Evolutionary conservation across 2,329 filamentous ascomycete genomes (phyloP).

Genomic region (Neopestalotiopsis sp.): DNA sequence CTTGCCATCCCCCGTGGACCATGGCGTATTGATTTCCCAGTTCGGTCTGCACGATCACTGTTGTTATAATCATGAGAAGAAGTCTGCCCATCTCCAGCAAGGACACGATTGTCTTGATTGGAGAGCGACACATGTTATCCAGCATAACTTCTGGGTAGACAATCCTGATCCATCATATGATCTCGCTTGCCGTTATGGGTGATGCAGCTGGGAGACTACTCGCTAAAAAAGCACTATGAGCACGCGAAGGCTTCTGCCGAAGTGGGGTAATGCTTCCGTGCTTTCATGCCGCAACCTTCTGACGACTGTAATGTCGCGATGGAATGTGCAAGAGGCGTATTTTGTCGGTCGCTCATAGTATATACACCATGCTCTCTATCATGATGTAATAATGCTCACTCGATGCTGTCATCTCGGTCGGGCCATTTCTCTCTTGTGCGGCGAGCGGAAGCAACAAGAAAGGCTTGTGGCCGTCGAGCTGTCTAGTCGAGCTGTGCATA

Average conservation of each 20-base stretch:
- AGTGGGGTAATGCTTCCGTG: background rate
- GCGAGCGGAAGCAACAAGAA: no score
- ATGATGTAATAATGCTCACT: no score
- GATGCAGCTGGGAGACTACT: background rate
- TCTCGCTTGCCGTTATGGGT: conserved; percentile 1
- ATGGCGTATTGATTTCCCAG: background rate
- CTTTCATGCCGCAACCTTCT: background rate
- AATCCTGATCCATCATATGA: background rate
- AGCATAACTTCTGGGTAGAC: background rate
- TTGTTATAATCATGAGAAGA: background rate
- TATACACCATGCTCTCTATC: no score
- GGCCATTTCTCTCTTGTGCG: no score
- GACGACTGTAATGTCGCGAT: background rate
- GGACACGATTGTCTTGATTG: no score
- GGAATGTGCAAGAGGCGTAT: no score
- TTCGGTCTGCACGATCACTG: background rate
- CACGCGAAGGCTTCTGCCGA: background rate
- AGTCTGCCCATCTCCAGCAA: no score
- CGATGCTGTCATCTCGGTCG: no score
- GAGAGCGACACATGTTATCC: no score
- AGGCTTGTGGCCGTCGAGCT: no score
- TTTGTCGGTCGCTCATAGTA: background rate
- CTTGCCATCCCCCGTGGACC: background rate
- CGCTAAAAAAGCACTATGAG: background rate
- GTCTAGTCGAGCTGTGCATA: no score